Evolutionary conservation across 2,329 filamentous ascomycete genomes (phyloP).

Genomic region (Podosphaera xanthii): DNA sequence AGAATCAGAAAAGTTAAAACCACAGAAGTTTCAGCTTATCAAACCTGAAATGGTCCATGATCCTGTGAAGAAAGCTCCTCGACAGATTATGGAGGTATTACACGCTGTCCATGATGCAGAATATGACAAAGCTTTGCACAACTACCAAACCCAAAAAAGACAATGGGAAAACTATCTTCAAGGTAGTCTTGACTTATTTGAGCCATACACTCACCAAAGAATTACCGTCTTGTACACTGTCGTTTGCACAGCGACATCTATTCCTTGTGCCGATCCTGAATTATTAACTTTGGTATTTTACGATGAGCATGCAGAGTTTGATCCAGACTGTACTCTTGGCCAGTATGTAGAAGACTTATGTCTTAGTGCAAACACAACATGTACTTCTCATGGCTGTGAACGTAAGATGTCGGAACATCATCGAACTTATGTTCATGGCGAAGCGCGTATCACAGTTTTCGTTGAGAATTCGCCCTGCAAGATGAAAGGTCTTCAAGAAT

Average conservation of each 20-base stretch:
- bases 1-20: conserved; percentile 36
- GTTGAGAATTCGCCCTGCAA: conserved; percentile 53
- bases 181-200: conserved; percentile 71
- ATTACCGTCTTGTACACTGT: conserved; percentile 87
- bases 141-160: conserved; percentile 79
- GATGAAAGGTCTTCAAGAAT: conserved; percentile 41
- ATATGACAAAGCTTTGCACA: conserved; percentile 83
- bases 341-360: conserved; percentile 90
- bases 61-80: conserved; percentile 55
- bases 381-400: conserved; percentile 66
- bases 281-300: conserved; percentile 86
- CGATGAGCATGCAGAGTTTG: conserved; percentile 54
- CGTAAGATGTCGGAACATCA: conserved; percentile 81
- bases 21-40: conserved; percentile 68
- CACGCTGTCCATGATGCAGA: conserved; percentile 92
- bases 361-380: conserved; percentile 50
- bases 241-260: conserved; percentile 80
- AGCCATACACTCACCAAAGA: conserved; percentile 88
- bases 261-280: conserved; percentile 77
- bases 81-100: conserved; percentile 77
- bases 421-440: conserved; percentile 87
- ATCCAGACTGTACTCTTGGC: conserved; percentile 78
- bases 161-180: conserved; percentile 94
- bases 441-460: conserved; percentile 79
- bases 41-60: conserved; percentile 88